Base-by-base conservation (phyloP, 2,329 filamentous ascomycete species). In the Ceratocystis papillata region DNA sequence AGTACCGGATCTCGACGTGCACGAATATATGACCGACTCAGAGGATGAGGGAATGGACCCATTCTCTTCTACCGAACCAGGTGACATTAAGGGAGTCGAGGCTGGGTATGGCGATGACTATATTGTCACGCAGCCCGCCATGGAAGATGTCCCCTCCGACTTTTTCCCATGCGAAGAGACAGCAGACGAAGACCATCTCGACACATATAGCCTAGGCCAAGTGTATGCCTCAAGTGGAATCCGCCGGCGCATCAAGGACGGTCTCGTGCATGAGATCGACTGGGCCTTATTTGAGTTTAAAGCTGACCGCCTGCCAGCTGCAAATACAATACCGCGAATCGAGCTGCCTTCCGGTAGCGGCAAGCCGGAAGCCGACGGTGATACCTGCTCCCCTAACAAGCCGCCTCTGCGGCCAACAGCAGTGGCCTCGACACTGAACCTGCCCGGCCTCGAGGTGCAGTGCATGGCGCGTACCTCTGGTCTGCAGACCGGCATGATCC, bases 191-290 rank as follows among this genome's bases (percentile, higher is more conserved):
- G 93, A 97, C 67, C 88, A 96, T 70, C 80, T 96, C 0, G 84
- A 89, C 57, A 90, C 87, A 0, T 94, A 89, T 71, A 83, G 85
- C 15, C 79, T 97, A 1, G 93, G 93, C 2, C 85, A 90, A 71
- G 80, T 97, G 3, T 90, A 95, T 72, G 93, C 93, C 0, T 95
- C 90, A 0, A 96, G 91, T 25, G 93, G 93, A 5, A 88, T 97
- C 67, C 85, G 90, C 3, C 85, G 93, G 37, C 87, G 88, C 63
- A 82, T 87, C 65, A 81, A 84, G 67, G 80, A 87, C 68, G 86
- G 87, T 3, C 78, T 95, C 28, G 79, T 89, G 5, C 93, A 96
- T 73, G 93, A 97, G 74, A 91, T 97, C 57, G 93, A 97, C 74
- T 97, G 93, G 93, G 91, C 92, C 0, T 78, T 97, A 1, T 91